phyloP scores from a whole-genome alignment of 495 filamentous ascomycete species.

The Aspergillus diversus region DNA sequence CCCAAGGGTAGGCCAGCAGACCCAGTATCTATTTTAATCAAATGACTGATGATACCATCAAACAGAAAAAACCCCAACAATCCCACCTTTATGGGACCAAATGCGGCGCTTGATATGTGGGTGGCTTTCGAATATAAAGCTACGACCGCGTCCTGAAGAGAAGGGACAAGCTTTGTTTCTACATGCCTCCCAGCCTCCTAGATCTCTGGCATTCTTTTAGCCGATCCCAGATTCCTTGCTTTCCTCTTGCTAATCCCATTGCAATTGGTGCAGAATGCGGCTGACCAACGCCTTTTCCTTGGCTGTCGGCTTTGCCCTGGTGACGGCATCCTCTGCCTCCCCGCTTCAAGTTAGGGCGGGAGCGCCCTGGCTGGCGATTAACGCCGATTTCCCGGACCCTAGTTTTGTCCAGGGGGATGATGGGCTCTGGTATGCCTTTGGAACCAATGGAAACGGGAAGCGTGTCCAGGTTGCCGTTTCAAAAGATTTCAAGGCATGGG shows the following conservation, averaged over 20 bases:
- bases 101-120: slow-evolving; percentile 3
- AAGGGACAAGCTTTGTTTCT: background rate
- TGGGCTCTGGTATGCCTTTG: slow-evolving; percentile 46
- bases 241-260: background rate
- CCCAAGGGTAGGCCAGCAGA: slow-evolving; percentile 13
- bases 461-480: slow-evolving; percentile 43
- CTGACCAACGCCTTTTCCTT: slow-evolving; percentile 6
- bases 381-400: slow-evolving; percentile 44
- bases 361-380: slow-evolving; percentile 34
- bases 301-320: slow-evolving; percentile 12
- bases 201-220: slow-evolving; percentile 5
- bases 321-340: slow-evolving; percentile 12
- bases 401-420: slow-evolving; percentile 37
- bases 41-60: slow-evolving; percentile 19
- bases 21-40: slow-evolving; percentile 19
- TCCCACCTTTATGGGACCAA: slow-evolving; percentile 10
- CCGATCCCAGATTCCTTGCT: background rate
- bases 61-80: background rate
- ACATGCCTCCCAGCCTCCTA: slow-evolving; percentile 13
- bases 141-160: slow-evolving; percentile 4
- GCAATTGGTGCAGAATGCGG: slow-evolving; percentile 15
- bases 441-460: slow-evolving; percentile 41
- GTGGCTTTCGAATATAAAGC: slow-evolving; percentile 13
- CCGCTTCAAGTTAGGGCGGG: slow-evolving; percentile 20
- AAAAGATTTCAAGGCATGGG: slow-evolving; percentile 40